Evolutionary conservation across 495 filamentous ascomycete species (phyloP), one percentile per base, ranked within the genome.

Genomic region (Hypoxylon rickii): DNA sequence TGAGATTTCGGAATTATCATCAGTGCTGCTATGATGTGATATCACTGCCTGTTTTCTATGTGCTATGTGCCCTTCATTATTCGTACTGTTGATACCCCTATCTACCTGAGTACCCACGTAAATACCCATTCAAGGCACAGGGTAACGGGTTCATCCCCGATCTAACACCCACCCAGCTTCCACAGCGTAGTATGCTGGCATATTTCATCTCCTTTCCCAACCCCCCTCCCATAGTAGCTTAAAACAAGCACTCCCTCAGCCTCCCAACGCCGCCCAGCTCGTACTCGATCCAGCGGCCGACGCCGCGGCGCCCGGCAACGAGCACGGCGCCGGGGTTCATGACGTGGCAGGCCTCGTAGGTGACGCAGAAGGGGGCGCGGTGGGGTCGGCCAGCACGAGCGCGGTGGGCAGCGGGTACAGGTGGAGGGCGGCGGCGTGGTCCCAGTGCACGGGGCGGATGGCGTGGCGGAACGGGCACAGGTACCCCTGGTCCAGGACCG

Each of bases 281-380:
- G 70, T 91, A 96, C 74, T 97, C 93, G 3, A 92, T 74, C 93
- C 93, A 97, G 64, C 85, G 77, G 32, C 84, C 88, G 19, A 77
- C 79, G 11, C 85, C 82, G 38, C 83, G 74, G 24, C 82, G 76
- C 3, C 82, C 85, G 3, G 78, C 72, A 0, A 86, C 84, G 39
- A 92, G 73, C 36, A 97, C 72, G 38, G 78, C 77, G 8, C 90
- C 94, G 0, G 94, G 94, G 66, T 98, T 98, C 83, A 98, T 88
- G 2, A 96, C 93, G 77, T 92, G 86, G 64, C 94, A 97, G 1
- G 91, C 93, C 71, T 96, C 91, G 65, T 97, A 97, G 13, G 88
- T 94, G 36, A 96, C 75, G 50, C 85, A 85, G 65, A 95, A 97
- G 0, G 91, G 36, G 86, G 83, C 18, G 85, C 84, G 29, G 92